These are phyloP conservation scores for Salicornia ramosissima DNA, from an alignment of 148 eudicot species.

Conservation along the genomic window DNA sequence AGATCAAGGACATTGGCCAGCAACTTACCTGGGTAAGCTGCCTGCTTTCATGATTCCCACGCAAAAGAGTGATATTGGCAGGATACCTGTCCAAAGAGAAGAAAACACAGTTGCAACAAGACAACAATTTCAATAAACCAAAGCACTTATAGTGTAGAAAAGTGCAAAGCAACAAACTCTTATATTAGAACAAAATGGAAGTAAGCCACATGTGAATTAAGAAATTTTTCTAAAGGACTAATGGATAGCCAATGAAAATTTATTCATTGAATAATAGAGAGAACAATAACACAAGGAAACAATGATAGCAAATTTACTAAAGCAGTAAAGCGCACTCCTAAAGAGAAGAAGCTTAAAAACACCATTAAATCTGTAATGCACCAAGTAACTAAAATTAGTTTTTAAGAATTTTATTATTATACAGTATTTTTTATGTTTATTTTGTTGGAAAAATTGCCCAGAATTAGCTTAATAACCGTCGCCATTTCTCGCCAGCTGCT, in stretches of 20 bases:
- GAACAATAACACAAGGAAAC: background rate
- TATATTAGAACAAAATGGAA: background rate
- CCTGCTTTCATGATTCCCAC: conserved; percentile 99
- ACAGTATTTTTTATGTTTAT: no score
- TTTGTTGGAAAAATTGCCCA: no score
- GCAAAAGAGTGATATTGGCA: conserved; percentile 90
- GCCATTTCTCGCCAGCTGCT: no score
- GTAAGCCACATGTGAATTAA: background rate
- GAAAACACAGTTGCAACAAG: conserved; percentile 5
- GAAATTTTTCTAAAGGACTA: background rate
- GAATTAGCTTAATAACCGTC: no score
- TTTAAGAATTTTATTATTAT: no score
- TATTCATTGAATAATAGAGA: no score
- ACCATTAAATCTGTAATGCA: no score
- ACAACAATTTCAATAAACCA: background rate
- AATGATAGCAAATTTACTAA: no score
- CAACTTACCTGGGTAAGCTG: conserved; percentile 84
- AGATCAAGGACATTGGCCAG: background rate
- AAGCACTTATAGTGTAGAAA: conserved; percentile 1
- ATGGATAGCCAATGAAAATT: background rate
- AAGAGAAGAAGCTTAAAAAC: no score
- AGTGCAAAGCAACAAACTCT: conserved; percentile 1
- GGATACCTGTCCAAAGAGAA: conserved; percentile 62
- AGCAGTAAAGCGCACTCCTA: no score
- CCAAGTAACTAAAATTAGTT: no score